phyloP scores from a whole-genome alignment of 768 basidiomycete species.

The Mycena crocata region DNA sequence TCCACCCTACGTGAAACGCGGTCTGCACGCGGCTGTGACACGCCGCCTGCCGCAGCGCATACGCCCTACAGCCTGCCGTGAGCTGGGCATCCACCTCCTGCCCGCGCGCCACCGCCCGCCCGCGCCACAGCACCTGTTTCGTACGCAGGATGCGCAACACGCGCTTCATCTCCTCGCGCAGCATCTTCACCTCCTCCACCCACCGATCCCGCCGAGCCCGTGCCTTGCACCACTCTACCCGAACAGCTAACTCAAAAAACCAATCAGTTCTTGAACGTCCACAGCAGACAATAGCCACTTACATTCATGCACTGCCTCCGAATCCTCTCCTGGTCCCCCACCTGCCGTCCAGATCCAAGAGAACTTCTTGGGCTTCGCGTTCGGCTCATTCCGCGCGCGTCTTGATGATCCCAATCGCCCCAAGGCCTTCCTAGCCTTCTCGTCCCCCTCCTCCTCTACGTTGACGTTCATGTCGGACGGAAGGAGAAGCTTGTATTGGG shows the following conservation, averaged over 20 bases:
- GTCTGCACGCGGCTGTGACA: not conserved
- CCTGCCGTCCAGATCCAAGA: conserved; percentile 28
- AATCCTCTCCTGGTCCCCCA: conserved; percentile 14
- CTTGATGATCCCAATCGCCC: not conserved
- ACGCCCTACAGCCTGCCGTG: not conserved
- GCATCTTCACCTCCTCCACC: not conserved
- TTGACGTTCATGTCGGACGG: not conserved
- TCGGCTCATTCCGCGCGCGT: not conserved
- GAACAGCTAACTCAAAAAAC: not conserved
- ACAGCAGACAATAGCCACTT: not conserved
- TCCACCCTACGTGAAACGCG: not conserved
- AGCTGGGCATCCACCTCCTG: not conserved
- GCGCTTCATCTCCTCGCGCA: not conserved
- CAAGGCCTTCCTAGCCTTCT: not conserved
- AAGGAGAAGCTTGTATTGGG: conserved; percentile 12
- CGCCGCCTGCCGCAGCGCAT: not conserved
- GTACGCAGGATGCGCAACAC: not conserved
- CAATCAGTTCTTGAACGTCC: not conserved
- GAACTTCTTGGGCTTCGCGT: not conserved
- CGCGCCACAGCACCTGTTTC: not conserved
- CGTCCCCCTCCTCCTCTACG: conserved; percentile 12
- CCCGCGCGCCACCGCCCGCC: not conserved
- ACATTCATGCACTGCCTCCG: conserved; percentile 11
- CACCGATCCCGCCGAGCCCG: not conserved
- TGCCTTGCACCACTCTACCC: not conserved